Evolutionary conservation across 331 rosid species (phyloP), one percentile per base, ranked within the genome.

Genomic region (Rosa hybrid): DNA sequence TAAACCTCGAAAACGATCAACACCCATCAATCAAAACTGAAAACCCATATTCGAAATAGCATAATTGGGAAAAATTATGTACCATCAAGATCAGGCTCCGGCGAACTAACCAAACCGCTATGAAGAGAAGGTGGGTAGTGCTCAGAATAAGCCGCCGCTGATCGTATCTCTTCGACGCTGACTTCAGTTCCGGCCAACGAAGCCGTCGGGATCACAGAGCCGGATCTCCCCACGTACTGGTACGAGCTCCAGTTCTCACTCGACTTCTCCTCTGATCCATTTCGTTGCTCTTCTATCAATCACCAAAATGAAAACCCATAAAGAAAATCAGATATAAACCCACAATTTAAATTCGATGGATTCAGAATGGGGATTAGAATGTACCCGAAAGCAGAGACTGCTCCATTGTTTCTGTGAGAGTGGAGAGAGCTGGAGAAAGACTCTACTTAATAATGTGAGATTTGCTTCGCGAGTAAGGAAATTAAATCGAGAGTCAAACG

Each of bases 91-190:
- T 88, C 78, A 75, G 94, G 90, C 78, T 91, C 93, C 2, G 93
- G 96, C 39, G 90, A 74, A 70, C 89, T 75, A 73, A 89, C 88
- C 91, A 95, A 84, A 79, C 87, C 98, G 38, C 91, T 87, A 8
- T 90, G 97, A 84, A 93, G 73, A 27, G 98, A 94, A 84, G 96
- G 96, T 5, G 98, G 97, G 81, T 91, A 95, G 57, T 76, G 74
- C 59, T 89, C 88, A 48, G 96, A 87, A 76, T 90, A 62, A 57
- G 91, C 82, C 53, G 92, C 91, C 7, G 98, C 98, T 34, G 98
- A 90, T 41, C 99, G 87, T 71, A 95, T 92, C 88, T 95, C 99
- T 71, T 90, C 98, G 39, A 95, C 94, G 86, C 93, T 95, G 73
- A 95, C 94, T 70, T 91, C 92, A 74, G 86, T 88, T 54, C 89